These are phyloP conservation scores for Serendipita sp. DNA, from an alignment of 768 basidiomycete species.

Conservation along the genomic window DNA sequence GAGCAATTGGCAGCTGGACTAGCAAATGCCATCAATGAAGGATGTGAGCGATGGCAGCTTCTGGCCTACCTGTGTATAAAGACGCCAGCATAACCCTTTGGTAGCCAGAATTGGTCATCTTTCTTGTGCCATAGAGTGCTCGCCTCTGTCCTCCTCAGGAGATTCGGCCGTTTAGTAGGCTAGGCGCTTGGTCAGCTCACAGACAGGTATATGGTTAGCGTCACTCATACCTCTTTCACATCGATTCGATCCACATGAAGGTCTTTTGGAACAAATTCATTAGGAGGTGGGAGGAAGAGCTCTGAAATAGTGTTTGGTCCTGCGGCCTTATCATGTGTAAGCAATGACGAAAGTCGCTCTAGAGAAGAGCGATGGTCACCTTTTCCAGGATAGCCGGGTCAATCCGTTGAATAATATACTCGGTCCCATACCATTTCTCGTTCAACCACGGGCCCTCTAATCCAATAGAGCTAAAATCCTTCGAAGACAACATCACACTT, in stretches of 20 bases:
- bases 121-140: slow-evolving; percentile 91
- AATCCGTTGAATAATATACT: slow-evolving; percentile 60
- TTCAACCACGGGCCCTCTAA: slow-evolving; percentile 39
- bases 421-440: slow-evolving; percentile 89
- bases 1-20: slow-evolving; percentile 47
- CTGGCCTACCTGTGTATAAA: slow-evolving; percentile 50
- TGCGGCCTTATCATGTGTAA: slow-evolving; percentile 33
- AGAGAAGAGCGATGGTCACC: slow-evolving; percentile 19
- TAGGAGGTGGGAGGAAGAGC: slow-evolving; percentile 65
- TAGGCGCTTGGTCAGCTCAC: slow-evolving; percentile 17
- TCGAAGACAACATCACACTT: slow-evolving; percentile 65
- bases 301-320: slow-evolving; percentile 47
- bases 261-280: slow-evolving; percentile 80
- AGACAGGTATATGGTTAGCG: not conserved
- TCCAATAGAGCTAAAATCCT: slow-evolving; percentile 36
- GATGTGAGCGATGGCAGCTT: not conserved
- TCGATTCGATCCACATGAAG: slow-evolving; percentile 68
- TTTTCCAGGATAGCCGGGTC: slow-evolving; percentile 43
- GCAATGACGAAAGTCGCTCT: not conserved
- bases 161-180: slow-evolving; percentile 58
- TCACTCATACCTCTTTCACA: slow-evolving; percentile 36
- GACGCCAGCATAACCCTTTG: slow-evolving; percentile 64
- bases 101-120: slow-evolving; percentile 92
- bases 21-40: not conserved
- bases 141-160: slow-evolving; percentile 54